phyloP scores from a whole-genome alignment of 2,329 filamentous ascomycete genomes.

The Fusarium succisae region DNA sequence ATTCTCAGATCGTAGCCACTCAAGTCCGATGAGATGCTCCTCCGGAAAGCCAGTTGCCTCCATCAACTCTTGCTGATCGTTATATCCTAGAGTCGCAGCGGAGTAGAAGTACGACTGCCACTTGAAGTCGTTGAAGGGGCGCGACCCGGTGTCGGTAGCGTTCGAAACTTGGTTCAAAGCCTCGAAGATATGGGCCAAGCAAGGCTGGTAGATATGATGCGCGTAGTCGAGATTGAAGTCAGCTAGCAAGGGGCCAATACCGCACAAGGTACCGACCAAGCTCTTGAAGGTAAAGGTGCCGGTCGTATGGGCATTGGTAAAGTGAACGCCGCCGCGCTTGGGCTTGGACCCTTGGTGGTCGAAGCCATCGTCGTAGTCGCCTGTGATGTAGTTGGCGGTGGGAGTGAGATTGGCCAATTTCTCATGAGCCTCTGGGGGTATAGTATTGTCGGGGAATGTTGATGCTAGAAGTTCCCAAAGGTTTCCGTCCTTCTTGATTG shows the following conservation, averaged over 20 bases:
- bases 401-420: slow-evolving; percentile 44
- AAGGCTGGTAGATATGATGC: slow-evolving; percentile 57
- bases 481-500: slow-evolving; percentile 52
- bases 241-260: slow-evolving; percentile 52
- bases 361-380: slow-evolving; percentile 50
- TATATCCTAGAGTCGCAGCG: slow-evolving; percentile 45
- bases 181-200: slow-evolving; percentile 53
- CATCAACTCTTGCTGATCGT: slow-evolving; percentile 48
- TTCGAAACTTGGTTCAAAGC: slow-evolving; percentile 43
- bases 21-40: slow-evolving; percentile 41
- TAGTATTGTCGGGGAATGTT: slow-evolving; percentile 42
- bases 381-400: slow-evolving; percentile 48
- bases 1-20: slow-evolving; percentile 43
- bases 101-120: slow-evolving; percentile 49
- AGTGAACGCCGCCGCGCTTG: slow-evolving; percentile 51
- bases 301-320: slow-evolving; percentile 53
- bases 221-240: slow-evolving; percentile 55
- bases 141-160: neutral
- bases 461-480: slow-evolving; percentile 47
- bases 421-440: slow-evolving; percentile 47
- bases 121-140: slow-evolving; percentile 27
- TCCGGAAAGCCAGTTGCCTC: slow-evolving; percentile 40
- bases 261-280: slow-evolving; percentile 53
- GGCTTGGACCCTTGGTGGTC: slow-evolving; percentile 26
- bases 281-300: slow-evolving; percentile 57